Evolutionary conservation across 768 basidiomycete species (phyloP), one percentile per base, ranked within the genome.

Genomic region (Rhodosporidiobolus sp.): DNA sequence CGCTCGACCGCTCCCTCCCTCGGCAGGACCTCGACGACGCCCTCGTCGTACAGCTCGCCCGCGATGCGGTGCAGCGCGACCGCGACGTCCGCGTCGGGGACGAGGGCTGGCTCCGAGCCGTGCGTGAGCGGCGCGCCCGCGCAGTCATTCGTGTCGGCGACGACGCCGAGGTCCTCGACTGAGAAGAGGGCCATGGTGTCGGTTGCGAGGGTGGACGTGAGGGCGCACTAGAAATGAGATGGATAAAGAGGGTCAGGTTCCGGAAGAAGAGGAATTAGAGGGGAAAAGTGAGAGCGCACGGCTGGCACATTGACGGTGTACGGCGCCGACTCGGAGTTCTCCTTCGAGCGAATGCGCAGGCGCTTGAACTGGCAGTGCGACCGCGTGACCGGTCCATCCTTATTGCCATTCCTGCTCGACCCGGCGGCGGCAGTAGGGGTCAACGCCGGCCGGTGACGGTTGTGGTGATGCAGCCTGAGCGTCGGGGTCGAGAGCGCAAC

Each of bases 11-110:
- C 38, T 14, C 38, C 38, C 38, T 43, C 56, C 19, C 67, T 59
- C 20, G 67, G 67, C 19, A 69, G 45, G 20, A 69, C 28, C 46
- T 69, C 67, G 48, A 54, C 54, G 24, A 63, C 61, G 19, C 67
- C 67, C 48, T 69, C 67, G 48, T 69, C 61, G 45, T 43, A 69
- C 24, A 69, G 35, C 46, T 69, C 67, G 9, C 67, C 67, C 16
- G 52, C 67, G 55, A 69, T 69, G 34, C 67, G 45, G 46, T 53
- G 1, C 30, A 69, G 55, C 1, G 50, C 54, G 11, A 32, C 61
- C 16, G 34, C 61, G 9, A 69, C 67, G 34, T 69, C 54, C 34
- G 22, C 30, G 55, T 69, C 67, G 12, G 54, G 61, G 16, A 69
- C 61, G 48, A 69, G 53, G 11, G 22, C 38, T 30, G 32, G 30